These are phyloP conservation scores for Irpex sp. DNA, from an alignment of 1,284 basidiomycete genomes.

Conservation along the genomic window DNA sequence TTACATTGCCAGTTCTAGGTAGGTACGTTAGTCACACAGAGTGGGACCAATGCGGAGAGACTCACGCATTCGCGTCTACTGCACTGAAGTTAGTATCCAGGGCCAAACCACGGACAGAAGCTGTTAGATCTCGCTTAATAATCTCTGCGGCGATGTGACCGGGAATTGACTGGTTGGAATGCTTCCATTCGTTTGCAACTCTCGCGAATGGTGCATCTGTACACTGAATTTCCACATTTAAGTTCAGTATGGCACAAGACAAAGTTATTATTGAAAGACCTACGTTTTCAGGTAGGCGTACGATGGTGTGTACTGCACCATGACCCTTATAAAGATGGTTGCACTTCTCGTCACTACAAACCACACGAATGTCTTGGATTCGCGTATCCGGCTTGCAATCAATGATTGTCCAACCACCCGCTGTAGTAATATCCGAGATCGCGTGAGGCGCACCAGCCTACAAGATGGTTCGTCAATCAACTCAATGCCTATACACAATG, in stretches of 20 bases:
- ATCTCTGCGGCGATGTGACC: conserved; percentile 25
- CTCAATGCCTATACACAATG: background rate
- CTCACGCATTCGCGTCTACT: conserved; percentile 28
- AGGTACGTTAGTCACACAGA: background rate
- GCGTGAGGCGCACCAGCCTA: conserved; percentile 32
- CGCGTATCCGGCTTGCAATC: conserved; percentile 36
- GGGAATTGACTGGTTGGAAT: conserved; percentile 41
- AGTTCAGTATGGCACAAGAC: background rate
- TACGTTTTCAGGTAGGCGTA: conserved; percentile 47
- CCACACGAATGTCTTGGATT: conserved; percentile 44
- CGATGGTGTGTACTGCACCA: conserved; percentile 47
- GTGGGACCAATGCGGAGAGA: background rate
- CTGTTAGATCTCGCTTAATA: conserved; percentile 26
- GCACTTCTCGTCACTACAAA: conserved; percentile 40
- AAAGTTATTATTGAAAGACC: conserved; percentile 15
- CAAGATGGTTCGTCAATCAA: background rate
- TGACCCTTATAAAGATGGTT: conserved; percentile 38
- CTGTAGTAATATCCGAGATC: conserved; percentile 50
- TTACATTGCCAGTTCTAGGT: conserved; percentile 32
- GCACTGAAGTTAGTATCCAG: conserved; percentile 41
- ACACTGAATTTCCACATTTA: conserved; percentile 31
- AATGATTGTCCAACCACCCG: conserved; percentile 51
- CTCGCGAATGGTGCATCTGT: conserved; percentile 46
- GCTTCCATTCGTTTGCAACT: conserved; percentile 38
- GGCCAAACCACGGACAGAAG: conserved; percentile 36